phyloP scores from a whole-genome alignment of 148 eudicot genomes.

The Rheum nobile region DNA sequence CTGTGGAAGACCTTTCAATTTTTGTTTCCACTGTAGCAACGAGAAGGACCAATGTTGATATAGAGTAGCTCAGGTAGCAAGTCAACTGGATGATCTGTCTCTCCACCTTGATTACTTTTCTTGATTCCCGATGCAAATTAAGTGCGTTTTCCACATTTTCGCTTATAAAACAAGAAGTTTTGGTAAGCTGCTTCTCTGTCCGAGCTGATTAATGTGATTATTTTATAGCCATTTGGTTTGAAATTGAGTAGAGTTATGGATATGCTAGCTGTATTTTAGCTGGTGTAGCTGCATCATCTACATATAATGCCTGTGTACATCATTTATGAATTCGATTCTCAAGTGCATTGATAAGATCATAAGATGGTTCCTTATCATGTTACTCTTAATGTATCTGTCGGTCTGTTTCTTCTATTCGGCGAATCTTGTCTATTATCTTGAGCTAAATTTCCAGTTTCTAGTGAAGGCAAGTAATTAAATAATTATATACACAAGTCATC shows the following conservation, averaged over 20 bases:
- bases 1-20: no score
- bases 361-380: background rate
- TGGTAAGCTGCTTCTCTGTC: background rate
- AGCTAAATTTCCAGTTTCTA: background rate
- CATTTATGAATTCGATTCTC: background rate
- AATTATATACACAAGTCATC: background rate
- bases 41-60: no score
- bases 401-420: background rate
- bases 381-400: background rate
- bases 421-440: no score
- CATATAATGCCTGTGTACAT: background rate
- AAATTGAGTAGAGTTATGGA: background rate
- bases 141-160: no score
- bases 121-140: background rate
- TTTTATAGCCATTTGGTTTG: background rate
- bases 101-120: background rate
- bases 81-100: background rate
- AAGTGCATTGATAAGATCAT: background rate
- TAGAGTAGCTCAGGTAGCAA: background rate
- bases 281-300: background rate
- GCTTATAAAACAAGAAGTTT: no score
- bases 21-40: no score
- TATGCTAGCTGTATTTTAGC: background rate
- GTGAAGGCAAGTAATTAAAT: background rate
- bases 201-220: background rate